Conservation (phyloP, 2,329 filamentous ascomycete species). For the Claviceps arundinis region DNA sequence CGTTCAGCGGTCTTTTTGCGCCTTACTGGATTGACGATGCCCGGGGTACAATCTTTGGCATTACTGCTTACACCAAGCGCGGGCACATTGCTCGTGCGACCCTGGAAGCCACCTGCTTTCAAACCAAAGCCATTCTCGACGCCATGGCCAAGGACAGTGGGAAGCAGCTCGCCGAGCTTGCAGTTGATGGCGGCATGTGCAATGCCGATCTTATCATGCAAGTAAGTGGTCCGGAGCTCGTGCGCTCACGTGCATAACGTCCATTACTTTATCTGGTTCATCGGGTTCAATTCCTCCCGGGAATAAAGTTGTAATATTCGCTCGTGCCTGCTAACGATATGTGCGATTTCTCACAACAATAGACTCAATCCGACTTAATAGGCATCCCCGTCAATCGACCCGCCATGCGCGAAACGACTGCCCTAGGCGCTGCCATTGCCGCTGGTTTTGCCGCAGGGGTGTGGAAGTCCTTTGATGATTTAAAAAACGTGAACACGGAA, state of each 20-base stretch:
- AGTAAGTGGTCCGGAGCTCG: slow-evolving; percentile 16
- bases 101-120: slow-evolving; percentile 69
- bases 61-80: slow-evolving; percentile 62
- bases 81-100: slow-evolving; percentile 71
- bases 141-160: slow-evolving; percentile 72
- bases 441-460: slow-evolving; percentile 65
- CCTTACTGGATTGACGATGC: slow-evolving; percentile 81
- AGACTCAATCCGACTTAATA: slow-evolving; percentile 69
- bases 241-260: no score
- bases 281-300: no score
- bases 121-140: slow-evolving; percentile 69
- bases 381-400: slow-evolving; percentile 67
- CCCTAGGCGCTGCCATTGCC: slow-evolving; percentile 68
- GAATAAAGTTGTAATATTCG: no score
- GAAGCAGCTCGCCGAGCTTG: slow-evolving; percentile 57
- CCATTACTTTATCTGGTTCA: no score
- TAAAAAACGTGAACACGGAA: slow-evolving; percentile 57
- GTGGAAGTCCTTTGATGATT: slow-evolving; percentile 61
- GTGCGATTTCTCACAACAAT: not conserved
- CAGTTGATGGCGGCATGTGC: slow-evolving; percentile 75
- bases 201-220: slow-evolving; percentile 73
- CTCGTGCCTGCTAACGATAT: not conserved
- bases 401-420: slow-evolving; percentile 72
- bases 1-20: slow-evolving; percentile 68
- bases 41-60: slow-evolving; percentile 65